Evolutionary conservation across 2,329 filamentous ascomycete species (phyloP), one percentile per base, ranked within the genome.

Genomic region (Parafenestella ontariensis): DNA sequence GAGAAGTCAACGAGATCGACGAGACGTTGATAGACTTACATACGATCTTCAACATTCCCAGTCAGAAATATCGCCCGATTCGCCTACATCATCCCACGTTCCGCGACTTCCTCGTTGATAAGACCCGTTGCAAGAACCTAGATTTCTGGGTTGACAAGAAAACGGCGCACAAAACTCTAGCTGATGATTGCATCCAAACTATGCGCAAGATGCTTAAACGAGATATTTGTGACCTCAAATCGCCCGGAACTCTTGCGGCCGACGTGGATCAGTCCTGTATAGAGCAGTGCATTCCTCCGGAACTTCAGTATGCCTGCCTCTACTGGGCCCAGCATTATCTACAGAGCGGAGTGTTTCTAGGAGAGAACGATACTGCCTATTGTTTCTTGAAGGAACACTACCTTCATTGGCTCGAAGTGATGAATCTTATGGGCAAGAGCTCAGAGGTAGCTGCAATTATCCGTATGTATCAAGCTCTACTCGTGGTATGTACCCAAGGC

Each of bases 71-170:
- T 11, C 50, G 23, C 21, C 44, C 45, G 26, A 23, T 42, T 11
- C 46, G 46, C 11, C 37, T 49, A 21, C 46, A 49, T 17, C n/a
- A 67, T 44, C 55, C 58, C 5, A 64, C 62, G 26, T 68, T 67
- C 34, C 60, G 60, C 26, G 64, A 68, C 36, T 68, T 68, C 42
- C 56, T 66, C 18, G 40, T 64, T 24, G 39, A 57, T 26, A 48
- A 47, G 20, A 21, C 65, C 1, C 62, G 61, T 52, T 59, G 63
- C n/a, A 58, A 45, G 7, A 61, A 68, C 21, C 42, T 17, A 34
- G 18, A 24, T 9, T 79, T 50, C 74, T 69, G 70, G 62, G 80
- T 13, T 64, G 40, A 54, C 24, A 37, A 41, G 33, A 55, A 43
- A 33, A 28, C 45, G 18, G 41, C 48, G 29, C 48, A 51, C 26